phyloP scores from a whole-genome alignment of 1,139 yeast species.

The Suhomyces bolitotheri region DNA sequence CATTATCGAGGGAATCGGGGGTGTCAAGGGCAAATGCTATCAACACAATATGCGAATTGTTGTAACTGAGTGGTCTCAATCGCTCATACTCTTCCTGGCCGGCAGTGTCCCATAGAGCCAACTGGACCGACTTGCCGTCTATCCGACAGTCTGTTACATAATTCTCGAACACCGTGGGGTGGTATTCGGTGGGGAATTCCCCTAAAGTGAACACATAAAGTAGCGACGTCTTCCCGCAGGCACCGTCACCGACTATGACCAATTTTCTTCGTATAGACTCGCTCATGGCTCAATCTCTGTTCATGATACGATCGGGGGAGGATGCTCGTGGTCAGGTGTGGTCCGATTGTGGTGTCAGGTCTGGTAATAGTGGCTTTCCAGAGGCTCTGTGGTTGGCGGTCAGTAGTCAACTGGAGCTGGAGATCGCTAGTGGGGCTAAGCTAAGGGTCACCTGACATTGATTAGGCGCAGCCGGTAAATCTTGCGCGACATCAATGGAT shows the following conservation, averaged over 20 bases:
- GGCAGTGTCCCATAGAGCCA: conserved; percentile 95
- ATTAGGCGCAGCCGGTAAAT: no score
- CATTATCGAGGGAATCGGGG: conserved; percentile 69
- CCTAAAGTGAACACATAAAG: conserved; percentile 90
- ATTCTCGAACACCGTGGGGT: conserved; percentile 94
- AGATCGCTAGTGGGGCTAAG: no score
- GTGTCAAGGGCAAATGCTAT: conserved; percentile 72
- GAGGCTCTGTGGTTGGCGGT: no score
- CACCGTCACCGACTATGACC: conserved; percentile 94
- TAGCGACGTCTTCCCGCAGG: conserved; percentile 90
- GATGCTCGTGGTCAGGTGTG: neutral
- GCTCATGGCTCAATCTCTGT: conserved; percentile 9
- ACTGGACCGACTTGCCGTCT: conserved; percentile 85
- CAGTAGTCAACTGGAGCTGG: no score
- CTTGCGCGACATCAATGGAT: no score
- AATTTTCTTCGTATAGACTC: conserved; percentile 63
- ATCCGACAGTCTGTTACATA: conserved; percentile 92
- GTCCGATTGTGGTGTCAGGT: neutral
- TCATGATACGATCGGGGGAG: conserved; percentile 1
- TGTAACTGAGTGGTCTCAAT: conserved; percentile 77
- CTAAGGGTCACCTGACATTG: no score
- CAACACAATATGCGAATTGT: conserved; percentile 71
- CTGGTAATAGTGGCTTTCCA: no score
- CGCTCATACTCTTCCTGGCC: conserved; percentile 92
- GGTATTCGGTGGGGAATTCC: conserved; percentile 80